Evolutionary conservation across 495 filamentous ascomycete species (phyloP), one percentile per base, ranked within the genome.

Genomic region (Daldinia decipiens): DNA sequence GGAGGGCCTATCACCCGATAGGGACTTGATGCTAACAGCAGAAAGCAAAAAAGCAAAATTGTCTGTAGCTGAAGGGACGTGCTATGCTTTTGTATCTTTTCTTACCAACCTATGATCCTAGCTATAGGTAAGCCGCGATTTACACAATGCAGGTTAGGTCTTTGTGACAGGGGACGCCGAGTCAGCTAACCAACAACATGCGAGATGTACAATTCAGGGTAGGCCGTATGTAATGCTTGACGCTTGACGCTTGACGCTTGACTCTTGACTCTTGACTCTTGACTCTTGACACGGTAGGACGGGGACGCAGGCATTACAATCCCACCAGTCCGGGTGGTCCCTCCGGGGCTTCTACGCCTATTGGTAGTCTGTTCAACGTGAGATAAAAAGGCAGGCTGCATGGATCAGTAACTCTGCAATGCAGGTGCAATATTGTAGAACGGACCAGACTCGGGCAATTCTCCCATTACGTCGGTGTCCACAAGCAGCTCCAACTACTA

Each of bases 291-390:
- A 24, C 54, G 12, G 21, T 34, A 38, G 54, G 31, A 56, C 31
- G n/a, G 17, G 27, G 29, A 58, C 50, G 52, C 45, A 55, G 51
- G 62, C 26, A 61, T 58, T 61, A 26, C 27, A 47, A 72, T 72
- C 55, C 70, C 70, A 68, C 60, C 70, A 72, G 50, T 51, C 31
- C 52, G 59, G 70, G 61, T 55, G 60, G 59, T 51, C 55, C 60
- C 56, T 65, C 61, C 65, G 60, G 51, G 40, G 1, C 56, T 56
- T 31, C 24, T 39, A 38, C 58, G 69, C 59, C 59, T 39, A 72
- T 72, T 72, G 69, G 69, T 52, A 72, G 47, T 50, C 47, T 34
- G 62, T 56, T 53, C 56, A 50, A 72, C 63, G 54, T 64, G 69
- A 64, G 62, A 67, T 53, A 55, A 64, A 71, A 67, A 72, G 38